Evolutionary conservation across 2,329 filamentous ascomycete genomes (phyloP).

Genomic region (Hypoxylon sp.): DNA sequence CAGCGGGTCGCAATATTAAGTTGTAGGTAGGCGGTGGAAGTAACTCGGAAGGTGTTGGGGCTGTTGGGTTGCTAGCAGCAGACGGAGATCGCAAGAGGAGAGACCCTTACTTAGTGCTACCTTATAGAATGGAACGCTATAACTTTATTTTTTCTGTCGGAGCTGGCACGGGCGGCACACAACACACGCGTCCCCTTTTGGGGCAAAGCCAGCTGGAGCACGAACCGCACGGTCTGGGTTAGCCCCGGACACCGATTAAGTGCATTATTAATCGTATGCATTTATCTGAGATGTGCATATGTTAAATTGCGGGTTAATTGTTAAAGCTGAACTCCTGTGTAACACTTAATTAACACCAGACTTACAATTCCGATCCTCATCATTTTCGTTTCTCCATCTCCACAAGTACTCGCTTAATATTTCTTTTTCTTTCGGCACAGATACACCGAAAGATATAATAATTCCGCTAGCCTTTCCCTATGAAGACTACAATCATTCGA

Average conservation of each 20-base stretch:
- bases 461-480: not conserved
- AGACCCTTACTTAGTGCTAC: constrained; percentile 35
- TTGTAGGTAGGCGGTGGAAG: constrained; percentile 1
- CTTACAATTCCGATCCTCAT: not conserved
- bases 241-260: constrained; percentile 28
- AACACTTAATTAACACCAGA: constrained; percentile 1
- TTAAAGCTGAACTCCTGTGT: constrained; percentile 1
- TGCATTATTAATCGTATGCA: constrained; percentile 13
- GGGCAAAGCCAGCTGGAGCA: not conserved
- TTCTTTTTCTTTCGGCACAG: not conserved
- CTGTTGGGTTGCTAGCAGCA: constrained; percentile 5
- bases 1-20: constrained; percentile 4
- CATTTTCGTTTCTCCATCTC: not conserved
- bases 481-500: not conserved
- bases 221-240: constrained; percentile 25
- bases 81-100: constrained; percentile 21
- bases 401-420: not conserved
- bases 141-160: constrained; percentile 39
- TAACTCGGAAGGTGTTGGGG: not conserved
- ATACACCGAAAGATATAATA: not conserved
- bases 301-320: not conserved
- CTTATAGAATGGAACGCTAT: constrained; percentile 39
- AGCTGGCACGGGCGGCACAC: constrained; percentile 22
- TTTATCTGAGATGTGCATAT: constrained; percentile 13
- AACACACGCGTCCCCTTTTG: constrained; percentile 24